Base-by-base conservation (phyloP, 2,329 filamentous ascomycete genomes). In the Alternaria sp. region DNA sequence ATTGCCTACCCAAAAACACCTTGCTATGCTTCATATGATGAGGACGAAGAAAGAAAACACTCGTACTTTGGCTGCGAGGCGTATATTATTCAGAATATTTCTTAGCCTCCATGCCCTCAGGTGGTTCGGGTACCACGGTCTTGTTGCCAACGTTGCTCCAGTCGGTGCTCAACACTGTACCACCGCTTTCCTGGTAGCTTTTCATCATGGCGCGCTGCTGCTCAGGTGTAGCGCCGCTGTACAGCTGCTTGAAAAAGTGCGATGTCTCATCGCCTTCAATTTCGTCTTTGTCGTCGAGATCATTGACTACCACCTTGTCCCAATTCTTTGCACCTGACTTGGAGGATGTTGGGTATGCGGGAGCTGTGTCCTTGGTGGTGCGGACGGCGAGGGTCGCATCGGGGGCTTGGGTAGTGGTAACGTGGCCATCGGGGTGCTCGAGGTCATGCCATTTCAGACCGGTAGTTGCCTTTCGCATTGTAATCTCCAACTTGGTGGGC, bases 191-290 rank as follows among this genome's bases (percentile, higher is more conserved):
- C 14, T 88, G 85, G 73, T 92, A 98, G 75, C 92, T 96, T 87
- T 99, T 99, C 88, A 96, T 92, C 95, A 99, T 99, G 8, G 95
- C 95, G 2, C 93, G 88, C 74, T 89, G 88, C 59, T 92, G 92
- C 69, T 99, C 94, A 0, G 89, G 87, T 49, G 90, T 88, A 0
- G 92, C 89, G 36, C 83, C 84, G 64, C 90, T 88, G 81, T 94
- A 98, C 1, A 99, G 83, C 72, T 91, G 89, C 84, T 96, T 95
- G 84, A 99, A 99, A 81, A 97, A 98, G 11, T 79, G 75, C 70
- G 96, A 91, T 8, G 93, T 88, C 28, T 90, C 87, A 60, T 90
- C 88, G 1, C 84, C 85, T 22, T 80, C 62, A 6, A 83, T 81
- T 28, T 82, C 79, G n/a, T 86, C 84, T 12, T 85, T 88, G 1